Conservation (phyloP, 2,329 filamentous ascomycete genomes). For the Claviceps pazoutovae region DNA sequence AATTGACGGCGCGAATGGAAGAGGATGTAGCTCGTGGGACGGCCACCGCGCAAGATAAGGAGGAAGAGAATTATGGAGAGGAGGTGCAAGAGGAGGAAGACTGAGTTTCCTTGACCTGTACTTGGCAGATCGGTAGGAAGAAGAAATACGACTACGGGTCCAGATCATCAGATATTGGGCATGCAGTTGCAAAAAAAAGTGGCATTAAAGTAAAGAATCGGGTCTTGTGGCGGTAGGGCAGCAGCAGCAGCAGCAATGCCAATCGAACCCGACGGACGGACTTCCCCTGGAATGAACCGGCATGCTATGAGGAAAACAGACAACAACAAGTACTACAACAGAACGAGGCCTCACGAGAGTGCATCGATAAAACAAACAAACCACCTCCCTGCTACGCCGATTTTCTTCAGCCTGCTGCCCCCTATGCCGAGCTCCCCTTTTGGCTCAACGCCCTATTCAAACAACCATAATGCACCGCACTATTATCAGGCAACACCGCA, state of each 20-base stretch:
- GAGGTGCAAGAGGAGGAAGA: slow-evolving; percentile 56
- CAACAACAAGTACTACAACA: neutral
- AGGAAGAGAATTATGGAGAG: slow-evolving; percentile 75
- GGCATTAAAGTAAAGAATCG: slow-evolving; percentile 15
- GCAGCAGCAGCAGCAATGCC: neutral
- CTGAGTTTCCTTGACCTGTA: neutral
- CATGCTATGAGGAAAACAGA: neutral
- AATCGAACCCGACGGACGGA: neutral
- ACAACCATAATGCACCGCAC: slow-evolving; percentile 72
- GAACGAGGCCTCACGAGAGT: neutral
- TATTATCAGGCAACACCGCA: slow-evolving; percentile 72
- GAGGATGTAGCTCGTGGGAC: slow-evolving; percentile 46
- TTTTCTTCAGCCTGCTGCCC: slow-evolving; percentile 22
- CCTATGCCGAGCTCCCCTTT: slow-evolving; percentile 19
- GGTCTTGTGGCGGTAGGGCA: neutral
- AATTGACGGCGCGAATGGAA: slow-evolving; percentile 62
- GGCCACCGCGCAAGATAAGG: slow-evolving; percentile 29
- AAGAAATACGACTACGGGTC: neutral
- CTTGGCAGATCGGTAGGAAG: neutral
- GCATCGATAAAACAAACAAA: neutral
- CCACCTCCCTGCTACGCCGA: slow-evolving; percentile 11
- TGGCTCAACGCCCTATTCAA: slow-evolving; percentile 35
- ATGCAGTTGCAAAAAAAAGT: slow-evolving; percentile 1
- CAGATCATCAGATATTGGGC: neutral
- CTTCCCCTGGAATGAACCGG: neutral